Conservation (phyloP, 352 stramenopile species). For the Globisporangium solare region DNA sequence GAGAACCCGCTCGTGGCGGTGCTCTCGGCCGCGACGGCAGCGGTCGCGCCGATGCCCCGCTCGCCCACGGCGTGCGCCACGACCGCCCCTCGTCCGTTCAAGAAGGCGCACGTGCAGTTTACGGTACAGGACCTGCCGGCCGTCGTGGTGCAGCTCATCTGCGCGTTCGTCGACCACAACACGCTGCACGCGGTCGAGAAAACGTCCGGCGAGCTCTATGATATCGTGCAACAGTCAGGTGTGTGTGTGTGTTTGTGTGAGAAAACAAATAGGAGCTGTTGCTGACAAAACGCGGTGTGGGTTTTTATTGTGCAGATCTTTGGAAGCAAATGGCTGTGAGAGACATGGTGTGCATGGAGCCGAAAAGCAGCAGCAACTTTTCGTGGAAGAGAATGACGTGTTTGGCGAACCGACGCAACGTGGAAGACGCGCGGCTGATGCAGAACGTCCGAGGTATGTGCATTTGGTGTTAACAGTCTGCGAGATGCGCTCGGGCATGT, state of each 20-base stretch:
- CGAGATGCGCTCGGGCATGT: background rate
- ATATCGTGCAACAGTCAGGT: conserved; percentile 38
- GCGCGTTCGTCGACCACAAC: conserved; percentile 49
- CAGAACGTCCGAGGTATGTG: conserved; percentile 23
- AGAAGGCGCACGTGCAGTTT: background rate
- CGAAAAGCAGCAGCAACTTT: conserved; percentile 11
- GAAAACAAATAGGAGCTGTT: background rate
- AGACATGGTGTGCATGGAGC: conserved; percentile 24
- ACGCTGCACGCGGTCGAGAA: conserved; percentile 48
- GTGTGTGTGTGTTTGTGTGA: conserved; percentile 1
- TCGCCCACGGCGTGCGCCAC: background rate
- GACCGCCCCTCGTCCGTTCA: background rate
- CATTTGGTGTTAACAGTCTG: background rate
- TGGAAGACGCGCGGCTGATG: conserved; percentile 37
- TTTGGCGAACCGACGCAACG: conserved; percentile 25
- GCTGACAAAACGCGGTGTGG: background rate
- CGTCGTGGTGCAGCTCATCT: conserved; percentile 44
- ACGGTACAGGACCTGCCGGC: conserved; percentile 29
- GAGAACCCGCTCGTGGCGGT: conserved; percentile 1
- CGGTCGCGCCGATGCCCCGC: conserved; percentile 11
- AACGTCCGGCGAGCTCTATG: conserved; percentile 27
- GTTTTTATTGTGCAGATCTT: conserved; percentile 32
- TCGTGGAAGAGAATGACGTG: conserved; percentile 53
- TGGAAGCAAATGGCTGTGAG: conserved; percentile 27
- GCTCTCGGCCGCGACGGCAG: background rate